Base-by-base conservation (phyloP, 495 filamentous ascomycete species). In the Acidomyces sp. region DNA sequence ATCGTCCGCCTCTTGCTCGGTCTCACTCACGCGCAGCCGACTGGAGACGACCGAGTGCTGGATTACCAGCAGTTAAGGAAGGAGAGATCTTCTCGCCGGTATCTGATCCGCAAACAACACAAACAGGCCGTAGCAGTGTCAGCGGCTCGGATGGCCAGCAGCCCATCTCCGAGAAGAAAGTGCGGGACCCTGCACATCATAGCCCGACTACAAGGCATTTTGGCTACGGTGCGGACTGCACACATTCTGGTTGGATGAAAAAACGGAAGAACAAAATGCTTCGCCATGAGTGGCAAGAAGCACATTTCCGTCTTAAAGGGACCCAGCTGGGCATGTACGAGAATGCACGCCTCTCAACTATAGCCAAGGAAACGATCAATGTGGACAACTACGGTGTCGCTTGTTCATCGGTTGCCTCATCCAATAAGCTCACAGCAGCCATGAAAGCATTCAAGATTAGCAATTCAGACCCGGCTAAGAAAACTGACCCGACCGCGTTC, bases 351-450 rank as follows among this genome's bases (percentile, higher is more conserved):
- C 62, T 41, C 45, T 69, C 30, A 60, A 67, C 43, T 63, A 65
- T 24, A 50, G 80, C 80, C 2, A 70, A 87, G 19, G 83, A 93
- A 53, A 78, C 74, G 51, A 84, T 97, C 45, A 83, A 97, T 59
- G 80, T 97, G 25, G 88, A 95, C 53, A 84, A 94, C 58, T 96
- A 93, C 61, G 80, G 84, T 24, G 85, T 97, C 25, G 86, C 85
- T 0, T 95, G 88, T 66, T 85, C 82, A 1, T 78, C 76, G 2
- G 55, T 80, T 0, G 74, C 77, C 0, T 72, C 74, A 2, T 77
- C 64, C 43, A 80, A 72, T 33, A 93, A 93, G 62, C 65, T 95
- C 46, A 78, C 78, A 34, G 80, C 86, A 6, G 85, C 85, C 24
- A 85, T 95, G 67, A 92, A 87, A 60, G 78, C 81, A 20, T 73